phyloP scores from a whole-genome alignment of 1,284 basidiomycete species.

The Schizopora paradoxa region DNA sequence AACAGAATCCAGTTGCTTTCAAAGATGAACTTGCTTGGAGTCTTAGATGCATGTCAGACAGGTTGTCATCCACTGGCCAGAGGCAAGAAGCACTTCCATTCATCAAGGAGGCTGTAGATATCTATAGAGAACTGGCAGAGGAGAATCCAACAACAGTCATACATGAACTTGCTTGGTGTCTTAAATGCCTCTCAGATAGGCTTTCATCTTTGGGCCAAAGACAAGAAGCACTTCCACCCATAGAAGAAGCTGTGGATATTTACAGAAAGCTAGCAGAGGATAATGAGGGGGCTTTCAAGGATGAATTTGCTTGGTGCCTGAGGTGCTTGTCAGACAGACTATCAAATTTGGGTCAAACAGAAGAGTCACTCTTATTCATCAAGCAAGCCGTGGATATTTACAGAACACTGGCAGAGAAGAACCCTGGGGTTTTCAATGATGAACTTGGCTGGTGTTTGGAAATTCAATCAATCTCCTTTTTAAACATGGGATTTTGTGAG shows the following conservation, averaged over 20 bases:
- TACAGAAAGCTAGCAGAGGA: neutral
- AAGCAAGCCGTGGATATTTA: neutral
- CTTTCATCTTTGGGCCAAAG: neutral
- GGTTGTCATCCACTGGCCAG: no score
- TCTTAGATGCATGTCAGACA: no score
- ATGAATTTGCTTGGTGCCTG: neutral
- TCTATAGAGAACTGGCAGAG: no score
- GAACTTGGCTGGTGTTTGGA: neutral
- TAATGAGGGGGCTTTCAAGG: neutral
- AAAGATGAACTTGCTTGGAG: no score
- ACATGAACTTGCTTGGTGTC: no score
- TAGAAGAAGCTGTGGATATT: neutral
- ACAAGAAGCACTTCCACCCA: neutral
- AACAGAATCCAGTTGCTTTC: no score
- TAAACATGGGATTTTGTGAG: neutral
- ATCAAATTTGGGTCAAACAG: neutral
- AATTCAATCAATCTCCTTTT: neutral
- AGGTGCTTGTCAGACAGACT: neutral
- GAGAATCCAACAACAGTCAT: no score
- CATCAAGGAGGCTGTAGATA: no score
- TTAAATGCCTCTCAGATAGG: neutral
- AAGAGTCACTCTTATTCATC: neutral
- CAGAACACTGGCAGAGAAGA: neutral
- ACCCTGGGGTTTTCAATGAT: neutral
- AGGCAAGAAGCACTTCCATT: no score